A percentile compares a stretch with the other conserved stretches of the same genome.
These are phyloP conservation scores for Talaromyces islandicus DNA, from an alignment of 2,329 filamentous ascomycete species.

Conservation along the genomic window DNA sequence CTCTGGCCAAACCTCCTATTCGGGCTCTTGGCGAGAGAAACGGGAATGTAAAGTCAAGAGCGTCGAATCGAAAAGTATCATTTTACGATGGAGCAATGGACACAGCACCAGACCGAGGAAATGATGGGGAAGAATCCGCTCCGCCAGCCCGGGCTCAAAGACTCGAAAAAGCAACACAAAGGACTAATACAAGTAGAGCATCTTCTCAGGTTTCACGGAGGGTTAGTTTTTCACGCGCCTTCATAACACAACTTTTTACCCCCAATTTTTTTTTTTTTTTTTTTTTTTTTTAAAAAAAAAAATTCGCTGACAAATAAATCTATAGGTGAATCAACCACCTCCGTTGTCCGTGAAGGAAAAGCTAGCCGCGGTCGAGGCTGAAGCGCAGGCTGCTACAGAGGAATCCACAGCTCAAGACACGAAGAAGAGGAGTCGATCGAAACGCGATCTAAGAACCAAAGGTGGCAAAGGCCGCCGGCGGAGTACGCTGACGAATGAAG, in stretches of 20 bases:
- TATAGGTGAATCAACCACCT: slow-evolving; percentile 14
- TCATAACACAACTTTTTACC: neutral
- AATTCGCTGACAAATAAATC: neutral
- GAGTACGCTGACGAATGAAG: slow-evolving; percentile 41
- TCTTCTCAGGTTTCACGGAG: slow-evolving; percentile 23
- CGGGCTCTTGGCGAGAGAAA: slow-evolving; percentile 31
- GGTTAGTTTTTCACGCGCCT: slow-evolving; percentile 17
- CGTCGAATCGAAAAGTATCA: slow-evolving; percentile 31
- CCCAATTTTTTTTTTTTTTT: no score
- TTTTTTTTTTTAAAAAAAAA: no score
- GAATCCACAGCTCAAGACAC: slow-evolving; percentile 20
- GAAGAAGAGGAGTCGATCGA: slow-evolving; percentile 6
- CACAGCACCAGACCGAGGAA: slow-evolving; percentile 17
- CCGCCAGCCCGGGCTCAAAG: slow-evolving; percentile 27
- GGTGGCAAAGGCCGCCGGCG: slow-evolving; percentile 21
- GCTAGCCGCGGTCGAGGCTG: slow-evolving; percentile 36
- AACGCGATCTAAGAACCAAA: slow-evolving; percentile 15
- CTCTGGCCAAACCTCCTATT: slow-evolving; percentile 15
- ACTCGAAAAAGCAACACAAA: slow-evolving; percentile 23
- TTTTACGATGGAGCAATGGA: slow-evolving; percentile 29
- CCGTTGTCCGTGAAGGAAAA: slow-evolving; percentile 37
- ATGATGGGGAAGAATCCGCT: slow-evolving; percentile 23
- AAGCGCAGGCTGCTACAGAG: slow-evolving; percentile 31
- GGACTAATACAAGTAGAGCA: slow-evolving; percentile 21
- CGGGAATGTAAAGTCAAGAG: slow-evolving; percentile 27